phyloP scores from a whole-genome alignment of 768 basidiomycete genomes.

The Xerocomus spinulosus region DNA sequence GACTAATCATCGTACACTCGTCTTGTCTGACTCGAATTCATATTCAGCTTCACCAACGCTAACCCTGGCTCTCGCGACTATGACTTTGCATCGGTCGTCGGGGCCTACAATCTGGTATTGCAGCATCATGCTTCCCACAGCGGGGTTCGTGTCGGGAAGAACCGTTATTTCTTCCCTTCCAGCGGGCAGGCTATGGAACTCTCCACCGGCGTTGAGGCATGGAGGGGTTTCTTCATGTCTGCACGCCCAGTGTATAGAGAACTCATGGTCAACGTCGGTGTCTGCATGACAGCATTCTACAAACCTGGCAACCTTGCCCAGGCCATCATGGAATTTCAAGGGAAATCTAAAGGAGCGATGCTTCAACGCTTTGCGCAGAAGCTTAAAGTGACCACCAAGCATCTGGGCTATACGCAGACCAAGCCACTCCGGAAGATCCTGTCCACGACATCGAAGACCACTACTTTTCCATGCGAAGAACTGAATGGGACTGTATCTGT shows the following conservation, averaged over 20 bases:
- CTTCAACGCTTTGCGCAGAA: slow-evolving; percentile 47
- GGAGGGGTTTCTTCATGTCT: slow-evolving; percentile 49
- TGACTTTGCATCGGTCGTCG: slow-evolving; percentile 40
- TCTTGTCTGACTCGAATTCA: not conserved
- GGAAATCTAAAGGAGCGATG: slow-evolving; percentile 38
- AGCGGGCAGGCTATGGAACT: slow-evolving; percentile 21
- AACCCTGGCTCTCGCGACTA: slow-evolving; percentile 33
- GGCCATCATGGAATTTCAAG: slow-evolving; percentile 46
- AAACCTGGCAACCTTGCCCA: slow-evolving; percentile 60
- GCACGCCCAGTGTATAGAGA: slow-evolving; percentile 45
- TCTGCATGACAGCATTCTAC: slow-evolving; percentile 53
- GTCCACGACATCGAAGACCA: slow-evolving; percentile 37
- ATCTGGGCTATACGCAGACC: slow-evolving; percentile 50
- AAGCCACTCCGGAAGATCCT: slow-evolving; percentile 44
- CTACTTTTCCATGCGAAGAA: slow-evolving; percentile 57
- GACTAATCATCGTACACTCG: slow-evolving; percentile 4
- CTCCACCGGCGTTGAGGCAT: slow-evolving; percentile 39
- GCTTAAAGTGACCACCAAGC: slow-evolving; percentile 53
- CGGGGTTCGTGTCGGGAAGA: slow-evolving; percentile 46
- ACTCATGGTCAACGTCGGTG: slow-evolving; percentile 51
- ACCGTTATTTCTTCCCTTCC: slow-evolving; percentile 49
- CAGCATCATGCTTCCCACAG: slow-evolving; percentile 39
- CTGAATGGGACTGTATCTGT: slow-evolving; percentile 51
- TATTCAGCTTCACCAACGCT: slow-evolving; percentile 38
- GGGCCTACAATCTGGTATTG: slow-evolving; percentile 46